Evolutionary conservation across 1,284 basidiomycete genomes (phyloP), one percentile per base, ranked within the genome.

Genomic region (Malassezia equina): DNA sequence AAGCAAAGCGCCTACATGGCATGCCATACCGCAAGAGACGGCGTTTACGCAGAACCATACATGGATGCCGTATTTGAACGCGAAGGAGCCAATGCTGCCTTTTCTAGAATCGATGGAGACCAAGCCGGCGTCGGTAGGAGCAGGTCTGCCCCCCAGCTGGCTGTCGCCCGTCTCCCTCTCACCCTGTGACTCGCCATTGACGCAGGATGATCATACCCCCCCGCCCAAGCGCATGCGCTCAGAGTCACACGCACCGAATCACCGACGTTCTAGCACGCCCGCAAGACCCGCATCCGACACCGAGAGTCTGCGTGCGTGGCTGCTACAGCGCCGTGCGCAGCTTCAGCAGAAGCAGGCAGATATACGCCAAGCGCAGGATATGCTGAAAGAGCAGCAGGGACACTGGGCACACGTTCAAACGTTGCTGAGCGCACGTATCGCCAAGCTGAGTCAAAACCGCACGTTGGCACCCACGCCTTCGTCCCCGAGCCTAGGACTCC

Each of bases 311-410:
- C 54, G 47, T 31, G 33, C 48, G 1, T 51, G 48, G 49, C 48
- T 56, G 17, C 32, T 56, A 4, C 48, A 51, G 43, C 42, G 54
- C 24, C 54, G 54, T 11, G 49, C 48, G 15, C 43, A 47, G 25
- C 54, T 56, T 4, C 48, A 51, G 4, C 34, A 46, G 13, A 29
- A 21, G 23, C 54, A 50, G 12, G 54, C 45, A 12, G 33, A 47
- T 15, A 29, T 56, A 12, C 21, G 21, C 24, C 23, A 47, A 17
- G 52, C 48, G 13, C 43, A 49, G 29, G 27, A 21, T 7, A 27
- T 17, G n/a, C 39, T 55, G 25, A 25, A 50, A 19, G 39, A 24
- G 12, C 40, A 41, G 19, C 34, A 31, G 19, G 41, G 19, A 21
- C 21, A 34, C 17, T 34, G 36, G n/a, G 17, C 15, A 3, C 33